Base-by-base conservation (phyloP, 805 yeast genomes). In the Candida nanaspora region DNA sequence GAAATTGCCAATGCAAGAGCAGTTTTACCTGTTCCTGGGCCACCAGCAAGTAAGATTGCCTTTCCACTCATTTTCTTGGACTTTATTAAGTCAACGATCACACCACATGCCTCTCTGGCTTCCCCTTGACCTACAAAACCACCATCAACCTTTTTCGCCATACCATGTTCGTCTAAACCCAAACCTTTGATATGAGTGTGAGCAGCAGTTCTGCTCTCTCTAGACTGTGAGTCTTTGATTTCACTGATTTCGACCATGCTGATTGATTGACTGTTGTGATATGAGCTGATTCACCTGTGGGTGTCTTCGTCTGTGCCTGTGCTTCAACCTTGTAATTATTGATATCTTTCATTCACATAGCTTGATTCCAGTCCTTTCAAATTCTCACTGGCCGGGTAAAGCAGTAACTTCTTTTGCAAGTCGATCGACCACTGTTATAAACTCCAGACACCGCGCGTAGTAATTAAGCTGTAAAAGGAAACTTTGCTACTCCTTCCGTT, bases 21-120 rank as follows among this genome's bases (percentile, higher is more conserved):
- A 3, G 98, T 93, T 61, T 93, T 93, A 58, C 98, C 98, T 6
- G 98, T 91, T 0, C 98, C 96, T 9, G 98, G 98, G 6, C 95
- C 95, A 39, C 98, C 98, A 1, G 98, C 98, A 41, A 93, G 72
- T 45, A 93, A 65, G 39, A 93, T 80, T n/a, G 96, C 98, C 56
- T 91, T 85, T 23, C 98, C 98, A 39, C 95, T 83, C 82, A 93
- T 84, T 62, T 82, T 86, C 54, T 86, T 87, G 26, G 86, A 81
- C 64, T 88, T 89, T 66, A 93, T 87, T 65, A 93, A 71, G 63
- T 93, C 97, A 31, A 91, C 95, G 47, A 93, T 76, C 41, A 93
- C 82, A 48, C 98, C 98, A 57, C 96, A 88, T 0, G 97, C 98
- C 65, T 82, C 89, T 62, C 93, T 70, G 16, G 93, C 93, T 41